Evolutionary conservation across 345 rosid species (phyloP).

Genomic region (Passiflora organensis): DNA sequence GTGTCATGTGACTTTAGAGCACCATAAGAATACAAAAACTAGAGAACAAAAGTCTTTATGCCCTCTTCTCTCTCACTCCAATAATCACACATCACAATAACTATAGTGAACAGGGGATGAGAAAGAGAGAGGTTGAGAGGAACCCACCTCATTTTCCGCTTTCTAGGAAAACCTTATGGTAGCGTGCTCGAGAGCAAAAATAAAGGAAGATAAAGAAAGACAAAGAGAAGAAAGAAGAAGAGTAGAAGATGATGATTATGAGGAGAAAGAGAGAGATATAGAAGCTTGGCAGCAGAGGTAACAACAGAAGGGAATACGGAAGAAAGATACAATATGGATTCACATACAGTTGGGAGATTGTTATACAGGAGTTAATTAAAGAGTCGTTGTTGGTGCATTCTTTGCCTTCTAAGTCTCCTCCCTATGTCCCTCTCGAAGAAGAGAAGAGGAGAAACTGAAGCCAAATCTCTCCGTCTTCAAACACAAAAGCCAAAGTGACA

Average conservation of each 20-base stretch:
- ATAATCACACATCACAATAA: constrained; percentile 8
- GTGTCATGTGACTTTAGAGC: constrained; percentile 34
- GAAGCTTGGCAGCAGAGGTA: constrained; percentile 7
- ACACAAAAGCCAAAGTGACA: constrained; percentile 44
- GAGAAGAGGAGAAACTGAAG: too few relatives aligned
- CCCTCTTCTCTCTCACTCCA: constrained; percentile 9
- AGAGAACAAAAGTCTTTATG: constrained; percentile 31
- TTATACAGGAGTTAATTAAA: background rate
- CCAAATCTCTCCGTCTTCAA: background rate
- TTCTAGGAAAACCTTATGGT: constrained; percentile 10
- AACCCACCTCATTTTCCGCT: constrained; percentile 31
- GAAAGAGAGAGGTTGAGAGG: constrained; percentile 25
- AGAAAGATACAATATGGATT: background rate
- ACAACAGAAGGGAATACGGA: background rate
- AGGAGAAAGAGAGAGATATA: background rate
- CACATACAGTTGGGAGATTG: background rate
- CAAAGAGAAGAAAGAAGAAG: background rate
- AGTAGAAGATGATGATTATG: constrained; percentile 1
- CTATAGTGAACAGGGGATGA: constrained; percentile 19
- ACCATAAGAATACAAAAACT: constrained; percentile 29
- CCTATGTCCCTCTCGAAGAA: background rate
- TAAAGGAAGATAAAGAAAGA: constrained; percentile 1
- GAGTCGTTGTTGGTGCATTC: constrained; percentile 11
- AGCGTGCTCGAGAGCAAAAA: constrained; percentile 9
- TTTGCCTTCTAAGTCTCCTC: background rate